Evolutionary conservation across 306 rosid genomes (phyloP), one percentile per base, ranked within the genome.

Genomic region (Pterocarpus santalinus): DNA sequence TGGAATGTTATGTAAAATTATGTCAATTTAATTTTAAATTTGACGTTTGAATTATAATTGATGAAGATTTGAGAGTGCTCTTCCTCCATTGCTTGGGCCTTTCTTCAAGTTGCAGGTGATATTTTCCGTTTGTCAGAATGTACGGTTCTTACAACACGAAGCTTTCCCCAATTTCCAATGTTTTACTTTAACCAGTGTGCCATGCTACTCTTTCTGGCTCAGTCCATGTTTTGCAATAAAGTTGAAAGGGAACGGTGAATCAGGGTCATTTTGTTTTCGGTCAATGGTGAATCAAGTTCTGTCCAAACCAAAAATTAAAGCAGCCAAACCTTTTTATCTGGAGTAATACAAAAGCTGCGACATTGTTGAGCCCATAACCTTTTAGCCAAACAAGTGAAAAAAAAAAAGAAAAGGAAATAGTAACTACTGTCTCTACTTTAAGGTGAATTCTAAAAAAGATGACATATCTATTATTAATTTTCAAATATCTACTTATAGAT

Each of bases 81-180:
- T 22, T 22, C 28, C 28, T 22, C 28, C 28, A 22, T 22, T 22
- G 28, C 28, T 22, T 39, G 4, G 56, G 13, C 9, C 15, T 47
- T 47, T 58, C 47, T 80, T 44, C 13, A 36, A 39, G 16, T 66
- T 74, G 34, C 34, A 56, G 33, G 15, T 63, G 28, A 67, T 30
- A 71, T 62, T 43, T 65, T 52, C 12, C 61, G 14, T 5, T 78
- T 69, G 69, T 60, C 47, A 8, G 38, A 0, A 7, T 11, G 76
- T 79, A 82, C 73, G 36, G 46, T 43, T 65, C 52, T 63, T 51
- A 7, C 30, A 75, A 30, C 65, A 64, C 64, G 85, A 83, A 88
- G 67, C 89, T 81, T 86, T 88, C 86, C 22, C 44, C 86, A 85
- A 75, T 74, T 89, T 91, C 92, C 87, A 34, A 76, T 10, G 73